A percentile compares a stretch with the other conserved stretches of the same genome.
Conservation (phyloP, 2,329 filamentous ascomycete species). For the Diaporthe sp. region DNA sequence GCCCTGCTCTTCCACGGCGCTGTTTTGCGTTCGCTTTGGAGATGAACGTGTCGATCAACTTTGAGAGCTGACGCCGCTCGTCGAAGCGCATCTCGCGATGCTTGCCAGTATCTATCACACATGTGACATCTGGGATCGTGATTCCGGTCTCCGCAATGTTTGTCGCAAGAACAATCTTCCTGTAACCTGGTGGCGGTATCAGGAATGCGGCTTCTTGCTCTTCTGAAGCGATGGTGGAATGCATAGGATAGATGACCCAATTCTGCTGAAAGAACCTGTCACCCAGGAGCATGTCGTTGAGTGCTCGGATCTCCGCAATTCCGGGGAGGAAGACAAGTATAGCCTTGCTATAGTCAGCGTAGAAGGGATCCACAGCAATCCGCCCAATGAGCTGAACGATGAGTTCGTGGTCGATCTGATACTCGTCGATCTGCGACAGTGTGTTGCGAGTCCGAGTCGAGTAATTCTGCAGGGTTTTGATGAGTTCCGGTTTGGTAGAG, state of each 20-base stretch:
- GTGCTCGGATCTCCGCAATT: slow-evolving; percentile 89
- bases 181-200: slow-evolving; percentile 82
- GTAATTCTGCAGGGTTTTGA: slow-evolving; percentile 78
- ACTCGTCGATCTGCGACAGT: slow-evolving; percentile 86
- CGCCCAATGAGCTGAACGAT: slow-evolving; percentile 83
- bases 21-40: slow-evolving; percentile 97
- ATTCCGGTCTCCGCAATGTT: slow-evolving; percentile 99
- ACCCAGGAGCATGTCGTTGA: slow-evolving; percentile 87
- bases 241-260: slow-evolving; percentile 91
- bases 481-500: slow-evolving; percentile 68
- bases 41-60: slow-evolving; percentile 94
- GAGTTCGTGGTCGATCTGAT: slow-evolving; percentile 89
- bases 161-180: slow-evolving; percentile 96
- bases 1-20: slow-evolving; percentile 90
- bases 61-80: slow-evolving; percentile 90
- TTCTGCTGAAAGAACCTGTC: slow-evolving; percentile 80
- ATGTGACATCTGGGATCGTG: slow-evolving; percentile 97
- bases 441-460: slow-evolving; percentile 81
- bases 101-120: slow-evolving; percentile 95
- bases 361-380: slow-evolving; percentile 78
- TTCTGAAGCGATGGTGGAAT: slow-evolving; percentile 95
- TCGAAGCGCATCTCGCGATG: slow-evolving; percentile 98
- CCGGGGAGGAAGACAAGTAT: slow-evolving; percentile 96
- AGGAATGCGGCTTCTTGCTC: slow-evolving; percentile 96
- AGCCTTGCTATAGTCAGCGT: slow-evolving; percentile 84